phyloP scores from a whole-genome alignment of 2,329 filamentous ascomycete species.

The Fusarium ambrosium region DNA sequence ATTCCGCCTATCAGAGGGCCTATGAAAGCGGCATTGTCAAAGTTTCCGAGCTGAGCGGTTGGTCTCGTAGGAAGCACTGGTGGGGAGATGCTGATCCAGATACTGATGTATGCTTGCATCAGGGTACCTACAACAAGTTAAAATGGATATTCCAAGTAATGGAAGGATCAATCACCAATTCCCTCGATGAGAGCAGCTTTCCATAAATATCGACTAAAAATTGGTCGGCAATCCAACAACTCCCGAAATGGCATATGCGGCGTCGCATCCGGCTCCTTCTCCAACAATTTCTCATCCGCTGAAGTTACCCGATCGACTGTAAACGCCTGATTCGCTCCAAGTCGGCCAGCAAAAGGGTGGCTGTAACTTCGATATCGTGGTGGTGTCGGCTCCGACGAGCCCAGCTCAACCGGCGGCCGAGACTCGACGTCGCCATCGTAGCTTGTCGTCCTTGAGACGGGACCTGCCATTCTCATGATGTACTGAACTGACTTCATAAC shows the following conservation, averaged over 20 bases:
- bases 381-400: not conserved
- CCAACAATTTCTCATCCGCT: slow-evolving; percentile 32
- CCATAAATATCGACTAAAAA: slow-evolving; percentile 53
- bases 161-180: slow-evolving; percentile 33
- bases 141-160: not conserved
- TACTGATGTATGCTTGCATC: slow-evolving; percentile 40
- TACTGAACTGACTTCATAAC: not conserved
- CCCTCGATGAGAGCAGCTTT: slow-evolving; percentile 58
- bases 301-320: slow-evolving; percentile 1
- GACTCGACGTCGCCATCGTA: slow-evolving; percentile 21
- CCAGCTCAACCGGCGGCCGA: not conserved
- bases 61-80: slow-evolving; percentile 23
- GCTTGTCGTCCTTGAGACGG: not conserved
- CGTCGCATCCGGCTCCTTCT: slow-evolving; percentile 56
- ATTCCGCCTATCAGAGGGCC: slow-evolving; percentile 49
- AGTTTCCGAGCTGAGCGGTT: slow-evolving; percentile 30
- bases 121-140: slow-evolving; percentile 23
- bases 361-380: slow-evolving; percentile 27
- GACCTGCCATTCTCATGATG: not conserved
- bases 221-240: slow-evolving; percentile 52
- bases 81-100: slow-evolving; percentile 34
- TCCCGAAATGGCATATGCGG: slow-evolving; percentile 55
- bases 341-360: slow-evolving; percentile 36
- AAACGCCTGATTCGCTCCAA: slow-evolving; percentile 39
- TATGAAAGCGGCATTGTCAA: slow-evolving; percentile 47